phyloP scores from a whole-genome alignment of 176 grass and related monocot species.

The Cocos nucifera region DNA sequence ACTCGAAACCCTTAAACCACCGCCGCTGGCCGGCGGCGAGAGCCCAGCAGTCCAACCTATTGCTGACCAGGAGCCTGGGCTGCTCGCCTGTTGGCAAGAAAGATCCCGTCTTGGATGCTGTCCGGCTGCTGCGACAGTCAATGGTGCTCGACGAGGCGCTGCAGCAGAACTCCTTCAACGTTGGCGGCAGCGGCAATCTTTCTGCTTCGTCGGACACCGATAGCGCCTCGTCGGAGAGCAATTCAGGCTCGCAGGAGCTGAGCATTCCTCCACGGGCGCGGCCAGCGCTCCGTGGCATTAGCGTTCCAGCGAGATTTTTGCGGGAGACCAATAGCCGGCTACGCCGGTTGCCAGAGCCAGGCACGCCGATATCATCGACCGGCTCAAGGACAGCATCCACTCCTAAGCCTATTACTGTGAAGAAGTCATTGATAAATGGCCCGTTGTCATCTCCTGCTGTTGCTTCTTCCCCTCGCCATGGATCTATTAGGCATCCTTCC shows the following conservation, averaged over 20 bases:
- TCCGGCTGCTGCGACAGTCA: conserved; percentile 56
- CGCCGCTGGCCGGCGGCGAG: conserved; percentile 62
- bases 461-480: conserved; percentile 26
- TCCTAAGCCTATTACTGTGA: conserved; percentile 8
- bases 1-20: conserved; percentile 28
- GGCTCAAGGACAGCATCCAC: conserved; percentile 12
- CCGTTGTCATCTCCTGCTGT: conserved; percentile 22
- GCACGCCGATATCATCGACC: conserved; percentile 27
- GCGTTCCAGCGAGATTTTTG: conserved; percentile 54
- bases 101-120: conserved; percentile 46
- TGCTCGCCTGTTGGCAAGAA: conserved; percentile 52
- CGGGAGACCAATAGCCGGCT: conserved; percentile 37
- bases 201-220: conserved; percentile 74
- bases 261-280: conserved; percentile 16
- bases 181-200: conserved; percentile 24
- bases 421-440: conserved; percentile 47
- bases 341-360: conserved; percentile 32
- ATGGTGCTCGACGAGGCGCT: conserved; percentile 53
- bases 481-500: conserved; percentile 37
- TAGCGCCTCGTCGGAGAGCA: conserved; percentile 76
- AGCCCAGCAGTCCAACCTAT: conserved; percentile 40
- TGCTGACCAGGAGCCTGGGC: conserved; percentile 73
- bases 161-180: conserved; percentile 39
- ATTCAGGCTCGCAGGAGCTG: conserved; percentile 42
- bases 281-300: conserved; percentile 27